These are phyloP conservation scores for Anthoceros angustus DNA, from an alignment of 225 moss, liverwort and hornwort genomes.

Conservation along the genomic window DNA sequence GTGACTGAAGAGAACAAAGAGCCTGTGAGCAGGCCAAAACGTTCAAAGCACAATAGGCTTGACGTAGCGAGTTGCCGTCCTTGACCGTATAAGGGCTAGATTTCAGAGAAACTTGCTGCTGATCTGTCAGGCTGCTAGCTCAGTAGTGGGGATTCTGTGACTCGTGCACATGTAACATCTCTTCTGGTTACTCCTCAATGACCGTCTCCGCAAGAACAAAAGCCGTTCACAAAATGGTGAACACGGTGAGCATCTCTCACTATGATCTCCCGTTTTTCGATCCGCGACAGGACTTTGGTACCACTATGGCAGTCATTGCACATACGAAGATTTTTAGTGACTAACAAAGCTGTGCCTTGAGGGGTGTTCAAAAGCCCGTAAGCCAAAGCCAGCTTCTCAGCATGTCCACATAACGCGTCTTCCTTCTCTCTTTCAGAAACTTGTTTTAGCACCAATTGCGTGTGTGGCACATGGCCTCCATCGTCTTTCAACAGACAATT, in stretches of 20 bases:
- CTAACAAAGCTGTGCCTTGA: neutral
- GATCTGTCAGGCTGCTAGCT: too few relatives aligned
- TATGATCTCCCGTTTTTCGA: neutral
- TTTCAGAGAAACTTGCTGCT: neutral
- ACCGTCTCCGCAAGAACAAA: neutral
- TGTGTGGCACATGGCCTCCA: neutral
- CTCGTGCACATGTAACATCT: too few relatives aligned
- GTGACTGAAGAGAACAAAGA: too few relatives aligned
- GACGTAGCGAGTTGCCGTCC: too few relatives aligned
- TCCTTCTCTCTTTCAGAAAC: neutral
- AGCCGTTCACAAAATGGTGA: neutral
- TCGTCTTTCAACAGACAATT: neutral
- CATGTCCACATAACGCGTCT: neutral
- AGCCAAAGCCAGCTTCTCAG: neutral
- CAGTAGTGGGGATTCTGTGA: too few relatives aligned
- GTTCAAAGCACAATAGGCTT: too few relatives aligned
- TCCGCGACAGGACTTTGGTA: neutral
- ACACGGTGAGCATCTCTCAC: neutral
- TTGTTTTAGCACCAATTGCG: neutral
- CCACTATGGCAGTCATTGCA: neutral
- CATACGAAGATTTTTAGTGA: neutral
- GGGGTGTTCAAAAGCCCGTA: neutral
- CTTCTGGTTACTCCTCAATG: neutral
- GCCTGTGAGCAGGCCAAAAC: too few relatives aligned
- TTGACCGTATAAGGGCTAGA: too few relatives aligned